Conservation (phyloP, 2,329 filamentous ascomycete species). For the Podosphaera fusca region DNA sequence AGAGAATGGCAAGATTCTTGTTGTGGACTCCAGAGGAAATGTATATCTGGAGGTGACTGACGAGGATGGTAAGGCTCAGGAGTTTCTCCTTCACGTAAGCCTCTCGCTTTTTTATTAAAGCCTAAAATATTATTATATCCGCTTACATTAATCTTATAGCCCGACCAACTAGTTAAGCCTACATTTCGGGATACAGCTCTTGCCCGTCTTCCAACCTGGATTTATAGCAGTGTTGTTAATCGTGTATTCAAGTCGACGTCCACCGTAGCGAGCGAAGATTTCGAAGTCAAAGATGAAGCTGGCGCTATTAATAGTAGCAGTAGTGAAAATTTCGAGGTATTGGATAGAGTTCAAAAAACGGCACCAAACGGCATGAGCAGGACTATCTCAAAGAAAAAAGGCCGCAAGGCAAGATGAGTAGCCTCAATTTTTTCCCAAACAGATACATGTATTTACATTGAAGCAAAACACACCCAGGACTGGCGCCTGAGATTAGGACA, state of each 20-base stretch:
- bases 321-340: slow-evolving; percentile 37
- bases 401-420: neutral
- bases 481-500: too few species aligned
- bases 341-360: slow-evolving; percentile 26
- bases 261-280: slow-evolving; percentile 18
- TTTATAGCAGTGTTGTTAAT: slow-evolving; percentile 34
- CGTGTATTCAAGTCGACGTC: slow-evolving; percentile 21
- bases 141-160: slow-evolving; percentile 24
- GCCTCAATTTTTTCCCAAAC: too few species aligned
- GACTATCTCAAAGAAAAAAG: slow-evolving; percentile 12
- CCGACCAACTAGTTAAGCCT: slow-evolving; percentile 55
- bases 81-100: slow-evolving; percentile 74
- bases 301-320: slow-evolving; percentile 32
- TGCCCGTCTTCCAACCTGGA: slow-evolving; percentile 52
- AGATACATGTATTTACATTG: too few species aligned
- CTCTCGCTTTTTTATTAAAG: neutral
- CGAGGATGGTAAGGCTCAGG: slow-evolving; percentile 60
- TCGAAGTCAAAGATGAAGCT: slow-evolving; percentile 20
- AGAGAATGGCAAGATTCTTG: slow-evolving; percentile 83
- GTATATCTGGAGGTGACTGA: slow-evolving; percentile 88
- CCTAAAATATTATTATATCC: slow-evolving; percentile 8
- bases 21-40: slow-evolving; percentile 78
- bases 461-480: too few species aligned
- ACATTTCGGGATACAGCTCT: slow-evolving; percentile 65
- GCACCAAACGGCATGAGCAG: slow-evolving; percentile 13